A percentile compares a stretch with the other conserved stretches of the same genome.
Evolutionary conservation across 2,329 filamentous ascomycete genomes (phyloP).

Genomic region (Claviceps sp.): DNA sequence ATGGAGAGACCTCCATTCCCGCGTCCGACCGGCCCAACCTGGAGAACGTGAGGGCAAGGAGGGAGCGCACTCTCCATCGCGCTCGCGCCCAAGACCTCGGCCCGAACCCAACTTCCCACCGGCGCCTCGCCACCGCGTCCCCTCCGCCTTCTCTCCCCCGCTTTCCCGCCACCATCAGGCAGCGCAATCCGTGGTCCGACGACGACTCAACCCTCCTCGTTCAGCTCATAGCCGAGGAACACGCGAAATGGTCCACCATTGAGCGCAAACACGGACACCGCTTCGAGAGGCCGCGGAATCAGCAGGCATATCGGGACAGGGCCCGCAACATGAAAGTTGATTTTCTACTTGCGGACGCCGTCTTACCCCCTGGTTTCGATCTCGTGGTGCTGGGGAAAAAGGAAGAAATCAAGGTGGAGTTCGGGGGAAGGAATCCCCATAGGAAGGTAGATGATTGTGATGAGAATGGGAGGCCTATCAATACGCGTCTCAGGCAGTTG

Average conservation of each 20-base stretch:
- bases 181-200: conserved; percentile 27
- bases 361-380: conserved; percentile 36
- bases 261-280: conserved; percentile 15
- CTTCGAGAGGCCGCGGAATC: conserved; percentile 33
- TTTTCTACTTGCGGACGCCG: conserved; percentile 29
- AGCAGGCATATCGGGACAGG: conserved; percentile 44
- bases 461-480: conserved; percentile 22
- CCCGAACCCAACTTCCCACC: background rate
- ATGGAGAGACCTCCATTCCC: too few species aligned
- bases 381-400: conserved; percentile 35
- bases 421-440: conserved; percentile 33
- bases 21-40: background rate
- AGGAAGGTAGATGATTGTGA: conserved; percentile 34
- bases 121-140: background rate
- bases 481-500: conserved; percentile 16
- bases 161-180: conserved; percentile 5
- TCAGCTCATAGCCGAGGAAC: conserved; percentile 21
- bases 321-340: conserved; percentile 44
- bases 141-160: background rate
- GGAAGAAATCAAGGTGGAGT: conserved; percentile 28
- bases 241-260: conserved; percentile 20
- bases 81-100: background rate
- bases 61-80: background rate
- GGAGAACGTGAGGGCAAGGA: background rate
- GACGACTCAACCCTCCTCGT: conserved; percentile 29